Conservation (phyloP, 352 stramenopile genomes). For the Phytophthora pseudosyringae region DNA sequence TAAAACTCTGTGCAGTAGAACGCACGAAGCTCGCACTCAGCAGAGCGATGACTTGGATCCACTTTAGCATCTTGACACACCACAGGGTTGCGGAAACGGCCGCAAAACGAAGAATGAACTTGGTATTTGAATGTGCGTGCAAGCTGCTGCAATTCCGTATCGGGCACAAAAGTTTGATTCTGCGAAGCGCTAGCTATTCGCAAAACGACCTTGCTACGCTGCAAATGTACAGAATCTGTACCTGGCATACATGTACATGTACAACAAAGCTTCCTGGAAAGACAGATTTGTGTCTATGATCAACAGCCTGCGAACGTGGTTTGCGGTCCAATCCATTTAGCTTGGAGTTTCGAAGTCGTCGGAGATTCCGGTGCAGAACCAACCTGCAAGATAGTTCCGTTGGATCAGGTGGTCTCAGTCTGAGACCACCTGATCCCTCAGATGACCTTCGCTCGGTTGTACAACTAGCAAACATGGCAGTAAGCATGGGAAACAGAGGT, state of each 20-base stretch:
- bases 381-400: slow-evolving; percentile 18
- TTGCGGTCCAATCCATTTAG: no score
- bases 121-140: neutral
- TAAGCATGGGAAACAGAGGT: neutral
- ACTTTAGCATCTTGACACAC: slow-evolving; percentile 7
- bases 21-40: slow-evolving; percentile 2
- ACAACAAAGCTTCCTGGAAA: slow-evolving; percentile 12
- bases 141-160: neutral
- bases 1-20: slow-evolving; percentile 18
- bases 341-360: neutral
- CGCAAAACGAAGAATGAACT: slow-evolving; percentile 11
- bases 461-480: slow-evolving; percentile 1
- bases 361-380: slow-evolving; percentile 19
- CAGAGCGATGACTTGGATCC: slow-evolving; percentile 4
- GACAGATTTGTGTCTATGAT: neutral
- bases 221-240: neutral
- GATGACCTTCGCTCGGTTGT: slow-evolving; percentile 9
- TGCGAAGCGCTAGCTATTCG: slow-evolving; percentile 1
- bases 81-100: neutral
- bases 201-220: slow-evolving; percentile 5
- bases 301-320: slow-evolving; percentile 4
- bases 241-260: neutral
- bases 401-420: slow-evolving; percentile 5
- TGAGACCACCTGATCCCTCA: no score
- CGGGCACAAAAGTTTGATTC: slow-evolving; percentile 10